Conservation (phyloP, 192 early-diverging fungal genomes). For the Coemansia sp. region DNA sequence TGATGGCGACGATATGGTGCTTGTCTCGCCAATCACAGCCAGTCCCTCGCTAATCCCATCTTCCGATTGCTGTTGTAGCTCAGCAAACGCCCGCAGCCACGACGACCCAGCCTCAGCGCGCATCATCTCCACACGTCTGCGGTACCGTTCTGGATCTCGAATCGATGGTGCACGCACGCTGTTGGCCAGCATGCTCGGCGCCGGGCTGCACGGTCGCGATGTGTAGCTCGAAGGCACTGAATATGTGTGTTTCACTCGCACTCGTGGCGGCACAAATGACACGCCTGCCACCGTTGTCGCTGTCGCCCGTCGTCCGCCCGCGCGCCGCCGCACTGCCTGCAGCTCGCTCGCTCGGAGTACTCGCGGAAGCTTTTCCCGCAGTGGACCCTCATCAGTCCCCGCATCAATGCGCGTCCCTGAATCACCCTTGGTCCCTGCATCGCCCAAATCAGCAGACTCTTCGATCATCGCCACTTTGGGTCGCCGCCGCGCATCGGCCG, state of each 20-base stretch:
- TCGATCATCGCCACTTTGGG: slow-evolving; percentile 52
- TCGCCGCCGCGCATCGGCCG: slow-evolving; percentile 20
- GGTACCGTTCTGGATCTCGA: slow-evolving; percentile 51
- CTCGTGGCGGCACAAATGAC: neutral
- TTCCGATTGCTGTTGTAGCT: slow-evolving; percentile 38
- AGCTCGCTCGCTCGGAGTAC: slow-evolving; percentile 48
- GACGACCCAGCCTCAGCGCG: slow-evolving; percentile 51
- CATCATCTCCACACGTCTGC: slow-evolving; percentile 54
- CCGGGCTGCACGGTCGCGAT: slow-evolving; percentile 26
- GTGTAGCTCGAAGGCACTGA: slow-evolving; percentile 41
- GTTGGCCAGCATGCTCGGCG: slow-evolving; percentile 17
- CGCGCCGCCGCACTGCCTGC: slow-evolving; percentile 35
- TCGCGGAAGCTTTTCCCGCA: slow-evolving; percentile 28
- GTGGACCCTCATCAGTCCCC: too few relatives aligned
- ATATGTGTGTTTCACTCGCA: slow-evolving; percentile 5
- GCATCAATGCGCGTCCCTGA: neutral
- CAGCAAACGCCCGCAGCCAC: slow-evolving; percentile 53
- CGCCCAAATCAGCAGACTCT: slow-evolving; percentile 29
- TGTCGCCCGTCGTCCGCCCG: slow-evolving; percentile 37
- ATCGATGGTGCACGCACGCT: slow-evolving; percentile 22
- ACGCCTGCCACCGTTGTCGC: slow-evolving; percentile 20
- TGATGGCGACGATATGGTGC: neutral
- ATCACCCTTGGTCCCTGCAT: neutral
- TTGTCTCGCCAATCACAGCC: slow-evolving; percentile 1
- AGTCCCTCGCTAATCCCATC: neutral